Base-by-base conservation (phyloP, 192 early-diverging fungal species). In the Coemansia sp. region DNA sequence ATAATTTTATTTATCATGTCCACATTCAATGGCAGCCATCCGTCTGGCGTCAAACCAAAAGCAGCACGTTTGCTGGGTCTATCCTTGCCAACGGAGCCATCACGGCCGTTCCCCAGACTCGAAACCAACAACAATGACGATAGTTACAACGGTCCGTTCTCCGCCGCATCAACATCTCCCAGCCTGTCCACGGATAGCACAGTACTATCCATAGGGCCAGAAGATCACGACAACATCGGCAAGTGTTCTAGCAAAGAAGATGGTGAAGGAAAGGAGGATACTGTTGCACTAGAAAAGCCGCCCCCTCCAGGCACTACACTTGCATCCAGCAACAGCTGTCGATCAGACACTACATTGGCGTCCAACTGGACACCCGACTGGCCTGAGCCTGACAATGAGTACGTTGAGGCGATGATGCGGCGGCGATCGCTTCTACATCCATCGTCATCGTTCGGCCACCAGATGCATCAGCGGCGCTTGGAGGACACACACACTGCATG, bases 11-110 rank as follows among this genome's bases (percentile, higher is more conserved):
- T 66, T 41, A 43, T 41, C n/a, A 67, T 67, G 65, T 53, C 51
- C 8, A 53, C 65, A 58, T 35, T 10, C 26, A 30, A 46, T 24
- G 56, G 55, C 55, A 20, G 65, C n/a, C 65, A 67, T 10, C 38
- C 33, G 21, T 9, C 43, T 5, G 60, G 8, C 12, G 38, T 79
- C 11, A 66, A 34, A 63, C 77, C 80, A 38, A 83, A 83, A 66
- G 80, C 80, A 12, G 75, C 75, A 7, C 71, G 72, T 35, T 26
- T 83, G 38, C 68, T 83, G 33, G 80, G 80, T 1, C 71, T 82
- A 18, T 45, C 24, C 15, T 14, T 68, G 4, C 60, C 60, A 12
- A 16, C 30, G 24, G 21, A 53, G 21, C 51, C 1, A 14, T 18
- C 51, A 1, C 51, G 24, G 21, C 51, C 51, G 14, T 53, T 53